Evolutionary conservation across 768 basidiomycete genomes (phyloP).

Genomic region (Cystobasidium ongulense): DNA sequence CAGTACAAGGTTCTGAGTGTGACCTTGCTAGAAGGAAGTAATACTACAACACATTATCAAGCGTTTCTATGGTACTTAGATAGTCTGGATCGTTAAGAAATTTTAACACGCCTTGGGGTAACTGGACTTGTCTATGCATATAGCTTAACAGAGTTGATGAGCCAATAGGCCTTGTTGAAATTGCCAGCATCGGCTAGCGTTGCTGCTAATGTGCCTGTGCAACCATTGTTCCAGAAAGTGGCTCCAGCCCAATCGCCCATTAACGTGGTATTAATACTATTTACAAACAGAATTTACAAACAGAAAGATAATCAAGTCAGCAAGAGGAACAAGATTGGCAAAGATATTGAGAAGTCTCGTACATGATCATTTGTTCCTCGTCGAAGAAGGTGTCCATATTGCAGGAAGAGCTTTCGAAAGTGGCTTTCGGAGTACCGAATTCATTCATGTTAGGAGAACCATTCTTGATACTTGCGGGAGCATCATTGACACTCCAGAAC

Average conservation of each 20-base stretch:
- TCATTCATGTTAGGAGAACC: conserved; percentile 46
- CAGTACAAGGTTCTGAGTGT: too few relatives aligned
- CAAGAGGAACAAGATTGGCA: background rate
- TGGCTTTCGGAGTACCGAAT: conserved; percentile 50
- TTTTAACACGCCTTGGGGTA: too few relatives aligned
- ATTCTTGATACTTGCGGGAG: conserved; percentile 37
- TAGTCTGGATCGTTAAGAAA: too few relatives aligned
- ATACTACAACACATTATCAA: too few relatives aligned
- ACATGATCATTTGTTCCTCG: conserved; percentile 28
- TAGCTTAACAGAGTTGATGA: conserved; percentile 23
- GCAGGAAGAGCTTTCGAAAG: conserved; percentile 47
- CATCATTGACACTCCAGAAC: conserved; percentile 47
- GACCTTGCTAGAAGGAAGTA: too few relatives aligned
- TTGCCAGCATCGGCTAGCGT: conserved; percentile 6
- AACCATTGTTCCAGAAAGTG: conserved; percentile 29
- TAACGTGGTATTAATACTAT: conserved; percentile 23
- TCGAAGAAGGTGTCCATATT: conserved; percentile 46
- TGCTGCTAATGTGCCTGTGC: conserved; percentile 18
- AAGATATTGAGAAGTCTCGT: background rate
- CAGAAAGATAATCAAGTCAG: too few relatives aligned
- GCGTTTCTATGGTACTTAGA: too few relatives aligned
- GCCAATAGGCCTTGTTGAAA: conserved; percentile 28
- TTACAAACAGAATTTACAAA: background rate
- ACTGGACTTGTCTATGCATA: background rate
- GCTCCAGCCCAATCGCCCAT: conserved; percentile 31